These are phyloP conservation scores for Phytopythium sindhum DNA, from an alignment of 352 stramenopile species.

Conservation along the genomic window DNA sequence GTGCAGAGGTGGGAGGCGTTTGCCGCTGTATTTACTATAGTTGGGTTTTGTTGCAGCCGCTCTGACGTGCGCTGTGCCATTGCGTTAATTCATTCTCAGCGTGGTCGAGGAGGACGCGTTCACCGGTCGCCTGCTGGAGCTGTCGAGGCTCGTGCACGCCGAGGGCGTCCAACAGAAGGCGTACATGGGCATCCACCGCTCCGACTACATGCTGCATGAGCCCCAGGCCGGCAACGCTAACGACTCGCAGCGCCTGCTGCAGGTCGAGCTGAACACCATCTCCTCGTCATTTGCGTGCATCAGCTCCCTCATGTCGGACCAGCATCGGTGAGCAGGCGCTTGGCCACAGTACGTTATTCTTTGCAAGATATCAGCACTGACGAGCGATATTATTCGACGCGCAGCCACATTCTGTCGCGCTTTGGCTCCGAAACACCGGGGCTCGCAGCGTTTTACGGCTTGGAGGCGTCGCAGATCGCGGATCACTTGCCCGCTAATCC, in stretches of 20 bases:
- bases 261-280: slow-evolving; percentile 99
- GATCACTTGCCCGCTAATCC: slow-evolving; percentile 56
- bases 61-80: background rate
- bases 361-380: background rate
- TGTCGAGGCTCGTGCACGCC: slow-evolving; percentile 68
- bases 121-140: slow-evolving; percentile 70
- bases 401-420: slow-evolving; percentile 52
- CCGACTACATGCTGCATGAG: slow-evolving; percentile 95
- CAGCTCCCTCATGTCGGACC: slow-evolving; percentile 86
- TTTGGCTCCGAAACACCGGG: slow-evolving; percentile 43
- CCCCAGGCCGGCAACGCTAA: slow-evolving; percentile 27
- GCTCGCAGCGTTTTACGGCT: slow-evolving; percentile 51
- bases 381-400: background rate
- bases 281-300: slow-evolving; percentile 96
- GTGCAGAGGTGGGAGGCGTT: slow-evolving; percentile 31
- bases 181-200: slow-evolving; percentile 89
- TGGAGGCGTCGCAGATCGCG: slow-evolving; percentile 32
- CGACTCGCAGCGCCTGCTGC: slow-evolving; percentile 68
- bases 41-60: background rate
- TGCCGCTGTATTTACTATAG: background rate
- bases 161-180: slow-evolving; percentile 77
- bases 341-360: background rate
- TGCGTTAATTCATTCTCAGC: slow-evolving; percentile 8
- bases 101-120: slow-evolving; percentile 88
- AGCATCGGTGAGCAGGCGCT: slow-evolving; percentile 86